Base-by-base conservation (phyloP, 192 early-diverging fungal genomes). In the Coemansia sp. region DNA sequence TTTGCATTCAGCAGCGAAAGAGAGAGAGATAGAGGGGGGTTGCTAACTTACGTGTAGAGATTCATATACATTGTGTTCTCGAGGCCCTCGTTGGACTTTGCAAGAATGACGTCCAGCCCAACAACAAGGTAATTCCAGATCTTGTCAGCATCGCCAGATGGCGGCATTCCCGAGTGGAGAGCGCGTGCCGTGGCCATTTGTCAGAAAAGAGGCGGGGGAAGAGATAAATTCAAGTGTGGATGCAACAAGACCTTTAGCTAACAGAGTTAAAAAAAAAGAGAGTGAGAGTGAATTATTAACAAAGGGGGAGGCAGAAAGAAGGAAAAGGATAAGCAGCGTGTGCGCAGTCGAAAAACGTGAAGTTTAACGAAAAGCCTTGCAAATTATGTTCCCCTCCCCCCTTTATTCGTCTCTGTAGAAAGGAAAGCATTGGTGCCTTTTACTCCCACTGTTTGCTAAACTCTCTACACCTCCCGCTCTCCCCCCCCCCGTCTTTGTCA, bases 101-200 rank as follows among this genome's bases (percentile, higher is more conserved):
- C 87, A 77, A 97, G 88, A 77, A 98, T 94, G 62, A 86, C 84
- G 68, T 94, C 87, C 63, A 96, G 85, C 20, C 94, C 94, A 38
- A 79, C 84, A 67, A 91, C 87, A 38, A 98, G 75, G 24, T 86
- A 86, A 20, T 68, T 60, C 95, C 95, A 95, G 16, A 93, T 93
- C 33, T 84, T 81, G 59, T 71, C 67, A 12, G 81, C 71, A 46
- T 84, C 72, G 49, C 60, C 67, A 58, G 70, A 78, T 18, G 63
- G 62, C 59, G 66, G 69, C 5, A 62, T 38, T 5, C 57, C 57
- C 15, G 57, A 59, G 18, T 12, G 24, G 57, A 15, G 49, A 21
- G 23, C 36, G 44, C 34, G 30, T 24, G 35, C 79, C 69, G 48
- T 85, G 79, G 61, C 84, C 84, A 52, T 76, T 85, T 59, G 35